Evolutionary conservation across 352 stramenopile genomes (phyloP).

Genomic region (Pythium sp.): DNA sequence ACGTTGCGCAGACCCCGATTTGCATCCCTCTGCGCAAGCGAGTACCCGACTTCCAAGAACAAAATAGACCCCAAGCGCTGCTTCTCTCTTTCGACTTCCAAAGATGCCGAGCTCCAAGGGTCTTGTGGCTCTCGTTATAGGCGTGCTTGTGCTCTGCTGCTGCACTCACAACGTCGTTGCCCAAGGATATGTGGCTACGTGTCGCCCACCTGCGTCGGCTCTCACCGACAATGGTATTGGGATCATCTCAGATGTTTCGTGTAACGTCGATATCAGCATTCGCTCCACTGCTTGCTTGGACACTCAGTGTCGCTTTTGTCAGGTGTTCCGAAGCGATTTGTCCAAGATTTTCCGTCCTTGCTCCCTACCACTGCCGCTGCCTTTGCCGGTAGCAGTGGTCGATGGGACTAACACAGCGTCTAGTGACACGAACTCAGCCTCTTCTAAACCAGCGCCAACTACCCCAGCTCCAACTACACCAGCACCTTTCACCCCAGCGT

Average conservation of each 20-base stretch:
- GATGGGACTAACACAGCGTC: neutral
- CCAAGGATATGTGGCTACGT: neutral
- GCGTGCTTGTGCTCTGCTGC: neutral
- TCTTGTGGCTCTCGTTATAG: neutral
- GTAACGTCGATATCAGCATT: neutral
- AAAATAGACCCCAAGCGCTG: too few species aligned
- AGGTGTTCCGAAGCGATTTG: slow-evolving; percentile 5
- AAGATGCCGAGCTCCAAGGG: neutral
- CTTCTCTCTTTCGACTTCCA: neutral
- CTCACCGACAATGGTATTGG: neutral
- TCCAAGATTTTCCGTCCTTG: slow-evolving; percentile 1
- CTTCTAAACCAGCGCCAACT: too few species aligned
- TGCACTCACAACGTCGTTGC: neutral
- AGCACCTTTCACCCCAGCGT: too few species aligned
- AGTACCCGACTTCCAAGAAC: too few species aligned
- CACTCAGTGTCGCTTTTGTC: slow-evolving; percentile 3
- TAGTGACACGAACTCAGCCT: neutral
- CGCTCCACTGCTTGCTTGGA: neutral
- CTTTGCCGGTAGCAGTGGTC: neutral
- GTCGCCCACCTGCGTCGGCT: neutral
- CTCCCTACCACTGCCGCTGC: neutral
- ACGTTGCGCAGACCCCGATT: neutral
- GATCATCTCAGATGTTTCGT: slow-evolving; percentile 1
- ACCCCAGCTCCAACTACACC: too few species aligned
- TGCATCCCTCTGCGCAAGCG: neutral